Conservation (phyloP, 176 grass and related monocot genomes). For the Elaeis guineensis region DNA sequence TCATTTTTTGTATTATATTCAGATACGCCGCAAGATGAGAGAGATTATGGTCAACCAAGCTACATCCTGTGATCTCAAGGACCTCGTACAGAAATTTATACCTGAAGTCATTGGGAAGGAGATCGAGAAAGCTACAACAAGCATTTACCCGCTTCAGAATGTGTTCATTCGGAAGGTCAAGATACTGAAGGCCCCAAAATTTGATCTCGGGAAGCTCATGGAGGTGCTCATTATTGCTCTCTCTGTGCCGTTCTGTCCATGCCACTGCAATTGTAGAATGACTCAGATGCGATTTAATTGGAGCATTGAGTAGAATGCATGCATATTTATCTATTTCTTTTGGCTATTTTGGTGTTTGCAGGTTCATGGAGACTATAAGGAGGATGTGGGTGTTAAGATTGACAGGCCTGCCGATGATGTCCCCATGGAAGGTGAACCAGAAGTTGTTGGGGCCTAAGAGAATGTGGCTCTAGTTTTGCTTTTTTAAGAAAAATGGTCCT, state of each 20-base stretch:
- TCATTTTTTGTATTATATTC: too few relatives aligned
- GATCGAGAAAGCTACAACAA: conserved; percentile 78
- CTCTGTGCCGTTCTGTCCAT: too few relatives aligned
- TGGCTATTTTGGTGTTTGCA: not conserved
- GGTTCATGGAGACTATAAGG: conserved; percentile 89
- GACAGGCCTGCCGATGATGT: conserved; percentile 75
- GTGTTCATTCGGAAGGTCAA: conserved; percentile 94
- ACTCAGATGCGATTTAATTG: not conserved
- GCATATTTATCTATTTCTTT: conserved; percentile 5
- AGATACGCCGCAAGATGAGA: conserved; percentile 95
- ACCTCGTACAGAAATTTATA: conserved; percentile 82
- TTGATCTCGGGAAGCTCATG: conserved; percentile 91
- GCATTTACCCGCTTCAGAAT: conserved; percentile 79
- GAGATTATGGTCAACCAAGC: conserved; percentile 90
- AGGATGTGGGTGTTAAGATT: conserved; percentile 68
- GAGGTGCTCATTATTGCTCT: conserved; percentile 40
- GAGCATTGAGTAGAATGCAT: not conserved
- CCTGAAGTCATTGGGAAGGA: conserved; percentile 89
- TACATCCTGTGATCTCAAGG: conserved; percentile 74
- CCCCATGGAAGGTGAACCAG: conserved; percentile 29
- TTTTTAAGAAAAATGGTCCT: not conserved
- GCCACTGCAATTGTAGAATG: too few relatives aligned
- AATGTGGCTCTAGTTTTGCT: too few relatives aligned
- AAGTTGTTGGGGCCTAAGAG: conserved; percentile 42
- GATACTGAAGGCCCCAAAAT: conserved; percentile 87